Base-by-base conservation (phyloP, 2,329 filamentous ascomycete species). In the Clonostachys chloroleuca region DNA sequence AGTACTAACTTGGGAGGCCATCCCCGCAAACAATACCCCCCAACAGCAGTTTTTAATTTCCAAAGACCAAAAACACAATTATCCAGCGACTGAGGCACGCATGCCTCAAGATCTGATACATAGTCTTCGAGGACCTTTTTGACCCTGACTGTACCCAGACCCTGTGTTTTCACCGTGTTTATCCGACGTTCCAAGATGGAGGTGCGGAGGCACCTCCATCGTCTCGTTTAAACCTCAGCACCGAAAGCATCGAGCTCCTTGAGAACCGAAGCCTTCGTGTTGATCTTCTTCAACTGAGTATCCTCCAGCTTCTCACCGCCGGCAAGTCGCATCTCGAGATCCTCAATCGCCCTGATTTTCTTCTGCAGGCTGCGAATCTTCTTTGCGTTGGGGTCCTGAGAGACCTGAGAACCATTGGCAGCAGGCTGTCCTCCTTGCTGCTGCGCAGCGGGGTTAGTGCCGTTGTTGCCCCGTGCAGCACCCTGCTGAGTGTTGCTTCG, bases 201-300 rank as follows among this genome's bases (percentile, higher is more conserved):
- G 24, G 24, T 30, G 24, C 10, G 8, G 10, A 8, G 8, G 24
- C 9, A 10, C 10, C 24, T 10, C 7, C 36, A n/a, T 39, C 14
- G 36, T 39, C 17, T 18, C 36, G 36, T n/a, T 5, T 37, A 49
- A 8, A 34, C 16, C 62, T 69, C 57, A 67, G 53, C 53, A 17
- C 53, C 73, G 46, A 92, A 64, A 8, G 66, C 72, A 42, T 87
- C 80, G 50, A 99, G 73, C 71, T 99, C 94, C 69, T 87, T 89
- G 52, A 92, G 77, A 49, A 99, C 92, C 14, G 80, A 70, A 43
- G 84, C 75, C 73, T 97, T 95, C 18, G 91, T 97, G 47, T 83
- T 81, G 58, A 99, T 99, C 80, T 99, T 99, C 78, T 96, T 95
- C 69, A 99, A 84, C 73, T 99, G 94, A 34, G 94, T 99, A 62